Conservation (phyloP, 2,329 filamentous ascomycete genomes). For the Alternaria sp. region DNA sequence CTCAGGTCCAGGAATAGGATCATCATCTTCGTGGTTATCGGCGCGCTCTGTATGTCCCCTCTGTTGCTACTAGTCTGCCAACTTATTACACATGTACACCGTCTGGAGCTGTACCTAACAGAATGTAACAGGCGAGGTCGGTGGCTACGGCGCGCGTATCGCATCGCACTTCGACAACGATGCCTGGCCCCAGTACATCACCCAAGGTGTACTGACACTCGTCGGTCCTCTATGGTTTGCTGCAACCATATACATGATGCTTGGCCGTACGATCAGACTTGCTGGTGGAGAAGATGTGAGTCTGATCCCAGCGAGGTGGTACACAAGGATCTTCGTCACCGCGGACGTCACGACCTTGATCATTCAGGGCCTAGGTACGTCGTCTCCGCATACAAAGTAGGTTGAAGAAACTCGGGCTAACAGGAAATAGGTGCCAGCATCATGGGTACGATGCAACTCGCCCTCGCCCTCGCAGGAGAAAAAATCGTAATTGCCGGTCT, state of each 20-base stretch:
- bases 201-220: conserved; percentile 54
- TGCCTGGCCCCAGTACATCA: conserved; percentile 51
- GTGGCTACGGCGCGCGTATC: conserved; percentile 53
- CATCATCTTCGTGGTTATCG: conserved; percentile 38
- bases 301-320: conserved; percentile 39
- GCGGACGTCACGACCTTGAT: conserved; percentile 41
- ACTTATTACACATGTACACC: not conserved
- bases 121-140: conserved; percentile 46
- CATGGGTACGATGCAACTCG: conserved; percentile 46
- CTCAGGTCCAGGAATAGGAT: conserved; percentile 26
- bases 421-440: conserved; percentile 34
- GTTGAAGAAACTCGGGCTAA: not conserved
- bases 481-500: conserved; percentile 48
- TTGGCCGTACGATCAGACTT: conserved; percentile 50
- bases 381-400: not conserved
- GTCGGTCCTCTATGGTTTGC: conserved; percentile 58
- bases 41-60: conserved; percentile 33
- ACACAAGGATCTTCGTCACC: conserved; percentile 38
- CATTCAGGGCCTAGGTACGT: conserved; percentile 42
- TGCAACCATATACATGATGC: conserved; percentile 58
- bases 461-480: conserved; percentile 41
- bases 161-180: conserved; percentile 49
- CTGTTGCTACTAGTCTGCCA: not conserved
- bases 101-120: not conserved
- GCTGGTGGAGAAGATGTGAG: conserved; percentile 38